Evolutionary conservation across 2,329 filamentous ascomycete species (phyloP).

Genomic region (Elsinoe arachidis): DNA sequence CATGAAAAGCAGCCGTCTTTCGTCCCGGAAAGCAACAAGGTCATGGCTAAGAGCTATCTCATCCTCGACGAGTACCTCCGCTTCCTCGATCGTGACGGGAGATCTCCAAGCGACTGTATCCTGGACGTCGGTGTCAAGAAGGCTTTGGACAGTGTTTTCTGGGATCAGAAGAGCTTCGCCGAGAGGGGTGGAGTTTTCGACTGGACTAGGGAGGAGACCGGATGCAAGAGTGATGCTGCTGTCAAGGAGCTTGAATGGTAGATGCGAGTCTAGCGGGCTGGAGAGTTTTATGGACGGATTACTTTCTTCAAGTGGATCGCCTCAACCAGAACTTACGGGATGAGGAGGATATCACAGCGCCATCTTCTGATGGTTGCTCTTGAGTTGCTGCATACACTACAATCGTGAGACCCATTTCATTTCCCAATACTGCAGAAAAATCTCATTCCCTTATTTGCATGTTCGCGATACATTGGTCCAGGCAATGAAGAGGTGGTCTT

Average conservation of each 20-base stretch:
- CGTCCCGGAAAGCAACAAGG: slow-evolving; percentile 42
- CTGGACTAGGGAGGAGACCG: slow-evolving; percentile 29
- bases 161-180: slow-evolving; percentile 39
- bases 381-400: too few species aligned
- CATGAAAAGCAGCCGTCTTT: slow-evolving; percentile 37
- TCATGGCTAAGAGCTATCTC: slow-evolving; percentile 46
- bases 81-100: slow-evolving; percentile 38
- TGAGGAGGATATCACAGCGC: too few species aligned
- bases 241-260: slow-evolving; percentile 16
- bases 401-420: too few species aligned
- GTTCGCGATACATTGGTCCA: too few species aligned
- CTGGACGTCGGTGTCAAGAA: slow-evolving; percentile 41
- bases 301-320: too few species aligned
- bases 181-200: slow-evolving; percentile 43
- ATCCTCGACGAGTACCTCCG: slow-evolving; percentile 45
- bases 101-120: slow-evolving; percentile 29
- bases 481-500: too few species aligned
- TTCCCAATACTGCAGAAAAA: too few species aligned
- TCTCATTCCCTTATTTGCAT: too few species aligned
- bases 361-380: too few species aligned
- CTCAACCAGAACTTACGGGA: too few species aligned
- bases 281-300: too few species aligned
- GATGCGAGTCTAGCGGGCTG: background rate
- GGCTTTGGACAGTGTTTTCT: slow-evolving; percentile 38
- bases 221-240: slow-evolving; percentile 2